A percentile compares a stretch with the other conserved stretches of the same genome.
These are phyloP conservation scores for Phytophthora sp. DNA, from an alignment of 352 stramenopile species.

Conservation along the genomic window DNA sequence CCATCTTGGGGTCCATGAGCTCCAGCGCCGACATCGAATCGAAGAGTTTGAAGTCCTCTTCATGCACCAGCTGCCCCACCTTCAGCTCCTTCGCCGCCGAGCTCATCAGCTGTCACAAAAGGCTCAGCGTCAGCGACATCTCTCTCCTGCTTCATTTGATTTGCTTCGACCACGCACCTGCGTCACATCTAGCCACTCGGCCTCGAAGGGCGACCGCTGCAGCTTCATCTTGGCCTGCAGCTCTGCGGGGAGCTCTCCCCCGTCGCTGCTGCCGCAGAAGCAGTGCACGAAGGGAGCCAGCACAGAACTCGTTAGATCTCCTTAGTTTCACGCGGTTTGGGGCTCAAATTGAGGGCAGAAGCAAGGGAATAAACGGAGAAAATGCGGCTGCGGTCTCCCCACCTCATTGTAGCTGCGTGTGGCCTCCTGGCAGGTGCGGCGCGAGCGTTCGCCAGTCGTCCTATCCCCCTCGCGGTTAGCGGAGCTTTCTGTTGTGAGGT, in stretches of 20 bases:
- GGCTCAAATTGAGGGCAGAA: constrained; percentile 1
- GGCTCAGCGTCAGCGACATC: constrained; percentile 4
- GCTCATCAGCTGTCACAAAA: constrained; percentile 52
- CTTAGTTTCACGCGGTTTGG: constrained; percentile 9
- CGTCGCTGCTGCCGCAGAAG: constrained; percentile 24
- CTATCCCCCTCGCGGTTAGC: not conserved
- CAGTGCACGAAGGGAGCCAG: constrained; percentile 24
- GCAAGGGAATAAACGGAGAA: not conserved
- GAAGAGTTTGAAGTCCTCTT: constrained; percentile 89
- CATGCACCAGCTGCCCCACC: constrained; percentile 79
- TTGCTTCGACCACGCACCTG: constrained; percentile 30
- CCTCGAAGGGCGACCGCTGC: constrained; percentile 25
- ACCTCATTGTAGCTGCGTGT: constrained; percentile 30
- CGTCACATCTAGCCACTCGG: constrained; percentile 56
- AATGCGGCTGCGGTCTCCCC: not conserved
- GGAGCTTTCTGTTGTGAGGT: constrained; percentile 24
- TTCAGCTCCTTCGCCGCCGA: constrained; percentile 79
- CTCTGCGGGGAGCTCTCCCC: constrained; percentile 35
- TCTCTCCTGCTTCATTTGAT: not conserved
- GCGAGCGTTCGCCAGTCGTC: constrained; percentile 23
- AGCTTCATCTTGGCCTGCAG: constrained; percentile 41
- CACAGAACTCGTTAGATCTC: constrained; percentile 34
- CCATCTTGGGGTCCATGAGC: constrained; percentile 95
- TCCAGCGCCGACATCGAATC: constrained; percentile 96
- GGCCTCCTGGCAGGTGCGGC: constrained; percentile 3